Conservation (phyloP, 1,139 yeast species). For the Magnusiomyces magnusii region DNA sequence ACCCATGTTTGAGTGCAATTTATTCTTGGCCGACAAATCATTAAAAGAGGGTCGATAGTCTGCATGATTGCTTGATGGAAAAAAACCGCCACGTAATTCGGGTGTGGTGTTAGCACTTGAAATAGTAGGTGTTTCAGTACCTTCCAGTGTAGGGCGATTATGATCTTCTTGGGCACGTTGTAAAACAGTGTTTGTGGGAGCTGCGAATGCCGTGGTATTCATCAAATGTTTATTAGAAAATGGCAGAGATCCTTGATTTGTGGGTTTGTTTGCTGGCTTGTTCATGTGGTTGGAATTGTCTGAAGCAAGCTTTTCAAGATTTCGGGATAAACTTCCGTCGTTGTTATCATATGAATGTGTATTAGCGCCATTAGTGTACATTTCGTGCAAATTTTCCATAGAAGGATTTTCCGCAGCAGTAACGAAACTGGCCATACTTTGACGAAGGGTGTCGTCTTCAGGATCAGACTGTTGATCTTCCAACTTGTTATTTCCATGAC, state of each 20-base stretch:
- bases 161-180: neutral
- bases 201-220: neutral
- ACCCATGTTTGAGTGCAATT: neutral
- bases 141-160: neutral
- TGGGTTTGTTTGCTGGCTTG: no score
- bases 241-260: no score
- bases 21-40: neutral
- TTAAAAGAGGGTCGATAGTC: neutral
- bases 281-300: no score
- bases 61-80: neutral
- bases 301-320: neutral
- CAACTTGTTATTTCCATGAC: neutral
- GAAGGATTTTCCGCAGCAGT: constrained; percentile 2
- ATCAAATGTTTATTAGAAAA: no score
- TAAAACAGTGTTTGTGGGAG: neutral
- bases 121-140: neutral
- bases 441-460: neutral
- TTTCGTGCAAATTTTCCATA: neutral
- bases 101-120: neutral
- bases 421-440: constrained; percentile 1
- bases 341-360: neutral
- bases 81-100: neutral
- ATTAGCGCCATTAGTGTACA: neutral
- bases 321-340: neutral
- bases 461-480: neutral